Conservation (phyloP, 129 eudicot genomes). For the Solidago caesia region DNA sequence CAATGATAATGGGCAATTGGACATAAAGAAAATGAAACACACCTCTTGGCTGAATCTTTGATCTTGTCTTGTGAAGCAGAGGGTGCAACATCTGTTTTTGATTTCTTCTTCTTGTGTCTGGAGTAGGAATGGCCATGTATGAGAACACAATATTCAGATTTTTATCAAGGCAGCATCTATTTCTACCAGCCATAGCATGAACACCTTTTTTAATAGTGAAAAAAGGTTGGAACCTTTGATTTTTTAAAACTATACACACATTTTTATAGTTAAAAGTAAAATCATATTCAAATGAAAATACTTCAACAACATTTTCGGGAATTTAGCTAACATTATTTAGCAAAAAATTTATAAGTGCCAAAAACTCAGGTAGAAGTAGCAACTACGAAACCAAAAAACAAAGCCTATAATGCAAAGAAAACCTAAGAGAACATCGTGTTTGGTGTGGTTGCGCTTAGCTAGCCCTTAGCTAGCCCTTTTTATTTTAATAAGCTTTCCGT, state of each 20-base stretch:
- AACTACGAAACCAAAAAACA: too few species aligned
- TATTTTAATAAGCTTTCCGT: too few species aligned
- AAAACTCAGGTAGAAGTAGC: too few species aligned
- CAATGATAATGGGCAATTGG: neutral
- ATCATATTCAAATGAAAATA: neutral
- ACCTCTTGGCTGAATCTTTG: slow-evolving; percentile 55
- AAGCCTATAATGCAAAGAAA: too few species aligned
- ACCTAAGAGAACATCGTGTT: too few species aligned
- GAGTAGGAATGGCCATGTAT: slow-evolving; percentile 7
- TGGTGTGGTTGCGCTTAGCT: too few species aligned
- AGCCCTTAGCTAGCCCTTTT: too few species aligned
- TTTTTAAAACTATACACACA: too few species aligned
- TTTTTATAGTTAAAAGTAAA: neutral
- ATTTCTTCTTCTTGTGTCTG: slow-evolving; percentile 67
- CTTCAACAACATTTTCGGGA: neutral
- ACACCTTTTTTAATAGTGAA: too few species aligned
- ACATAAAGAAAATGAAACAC: slow-evolving; percentile 6
- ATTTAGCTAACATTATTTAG: too few species aligned
- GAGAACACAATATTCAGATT: neutral
- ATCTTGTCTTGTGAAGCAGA: slow-evolving; percentile 37
- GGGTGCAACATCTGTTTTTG: slow-evolving; percentile 41
- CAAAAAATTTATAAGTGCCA: too few species aligned
- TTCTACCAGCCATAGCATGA: neutral
- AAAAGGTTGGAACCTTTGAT: too few species aligned
- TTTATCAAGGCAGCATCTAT: neutral